phyloP scores from a whole-genome alignment of 768 basidiomycete genomes.

The Termitomyces sp. region DNA sequence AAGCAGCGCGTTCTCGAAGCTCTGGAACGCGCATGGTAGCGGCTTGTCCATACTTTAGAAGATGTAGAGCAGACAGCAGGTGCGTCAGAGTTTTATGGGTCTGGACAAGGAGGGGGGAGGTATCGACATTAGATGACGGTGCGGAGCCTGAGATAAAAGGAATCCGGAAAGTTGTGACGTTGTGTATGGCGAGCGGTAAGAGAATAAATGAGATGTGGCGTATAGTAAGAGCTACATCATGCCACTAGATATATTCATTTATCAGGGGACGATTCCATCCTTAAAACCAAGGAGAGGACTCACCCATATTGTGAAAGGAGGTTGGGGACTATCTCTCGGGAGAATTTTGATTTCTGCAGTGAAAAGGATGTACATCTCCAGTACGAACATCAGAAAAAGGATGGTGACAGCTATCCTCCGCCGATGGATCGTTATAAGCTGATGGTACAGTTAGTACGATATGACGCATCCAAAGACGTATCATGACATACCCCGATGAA shows the following conservation, averaged over 20 bases:
- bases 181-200: slow-evolving; percentile 45
- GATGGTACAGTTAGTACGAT: slow-evolving; percentile 14
- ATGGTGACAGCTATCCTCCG: slow-evolving; percentile 40
- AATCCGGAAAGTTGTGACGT: slow-evolving; percentile 31
- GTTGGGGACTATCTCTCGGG: slow-evolving; percentile 13
- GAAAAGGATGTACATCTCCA: slow-evolving; percentile 49
- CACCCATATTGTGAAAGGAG: slow-evolving; percentile 27
- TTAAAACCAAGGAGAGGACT: slow-evolving; percentile 7
- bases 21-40: slow-evolving; percentile 49
- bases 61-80: slow-evolving; percentile 41
- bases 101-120: slow-evolving; percentile 15
- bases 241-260: slow-evolving; percentile 40
- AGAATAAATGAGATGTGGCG: slow-evolving; percentile 57
- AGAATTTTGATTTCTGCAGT: slow-evolving; percentile 44
- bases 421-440: slow-evolving; percentile 20
- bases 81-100: slow-evolving; percentile 28
- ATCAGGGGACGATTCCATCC: background rate
- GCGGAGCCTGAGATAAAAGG: slow-evolving; percentile 18
- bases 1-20: slow-evolving; percentile 37
- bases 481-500: slow-evolving; percentile 40
- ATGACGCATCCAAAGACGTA: background rate
- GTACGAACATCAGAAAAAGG: slow-evolving; percentile 41
- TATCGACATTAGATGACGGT: slow-evolving; percentile 20
- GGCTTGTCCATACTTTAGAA: slow-evolving; percentile 51
- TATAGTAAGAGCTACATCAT: slow-evolving; percentile 47